Evolutionary conservation across 1,284 basidiomycete genomes (phyloP).

Genomic region (Athelia psychrophila): DNA sequence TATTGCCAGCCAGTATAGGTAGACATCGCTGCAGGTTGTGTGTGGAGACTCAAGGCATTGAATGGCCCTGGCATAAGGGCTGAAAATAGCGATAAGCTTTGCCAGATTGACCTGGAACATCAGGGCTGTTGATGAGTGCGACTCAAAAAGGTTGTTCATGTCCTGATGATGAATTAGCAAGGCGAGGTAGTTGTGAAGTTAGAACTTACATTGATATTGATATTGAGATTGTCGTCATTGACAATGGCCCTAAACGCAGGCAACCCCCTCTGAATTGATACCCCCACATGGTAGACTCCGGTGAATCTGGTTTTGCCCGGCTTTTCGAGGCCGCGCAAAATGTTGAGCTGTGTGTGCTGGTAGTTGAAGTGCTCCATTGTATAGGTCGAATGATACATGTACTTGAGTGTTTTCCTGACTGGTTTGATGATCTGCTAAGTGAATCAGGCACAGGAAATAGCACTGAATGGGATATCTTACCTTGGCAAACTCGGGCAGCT

Average conservation of each 20-base stretch:
- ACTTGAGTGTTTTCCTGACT: conserved; percentile 16
- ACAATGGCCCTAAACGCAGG: conserved; percentile 17
- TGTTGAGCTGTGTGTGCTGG: conserved; percentile 6
- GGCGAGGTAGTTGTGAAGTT: background rate
- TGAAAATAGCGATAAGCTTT: conserved; percentile 18
- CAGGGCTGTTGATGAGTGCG: conserved; percentile 42
- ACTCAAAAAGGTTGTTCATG: background rate
- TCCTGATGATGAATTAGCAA: background rate
- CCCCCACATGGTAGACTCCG: conserved; percentile 15
- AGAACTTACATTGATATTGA: background rate
- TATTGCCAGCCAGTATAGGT: conserved; percentile 30
- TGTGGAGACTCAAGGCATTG: conserved; percentile 28
- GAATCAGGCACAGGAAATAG: background rate
- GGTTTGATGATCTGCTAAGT: conserved; percentile 13
- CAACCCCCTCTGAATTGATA: conserved; percentile 15
- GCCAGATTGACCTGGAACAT: conserved; percentile 13
- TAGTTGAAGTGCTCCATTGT: conserved; percentile 15
- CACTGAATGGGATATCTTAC: conserved; percentile 6
- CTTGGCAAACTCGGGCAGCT: conserved; percentile 20
- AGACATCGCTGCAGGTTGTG: conserved; percentile 28
- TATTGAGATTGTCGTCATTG: background rate
- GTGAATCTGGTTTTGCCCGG: conserved; percentile 29
- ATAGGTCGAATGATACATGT: conserved; percentile 22
- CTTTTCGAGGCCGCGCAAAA: conserved; percentile 21
- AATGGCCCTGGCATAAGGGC: conserved; percentile 20